phyloP scores from a whole-genome alignment of 768 basidiomycete species.

The Zangia roseola region DNA sequence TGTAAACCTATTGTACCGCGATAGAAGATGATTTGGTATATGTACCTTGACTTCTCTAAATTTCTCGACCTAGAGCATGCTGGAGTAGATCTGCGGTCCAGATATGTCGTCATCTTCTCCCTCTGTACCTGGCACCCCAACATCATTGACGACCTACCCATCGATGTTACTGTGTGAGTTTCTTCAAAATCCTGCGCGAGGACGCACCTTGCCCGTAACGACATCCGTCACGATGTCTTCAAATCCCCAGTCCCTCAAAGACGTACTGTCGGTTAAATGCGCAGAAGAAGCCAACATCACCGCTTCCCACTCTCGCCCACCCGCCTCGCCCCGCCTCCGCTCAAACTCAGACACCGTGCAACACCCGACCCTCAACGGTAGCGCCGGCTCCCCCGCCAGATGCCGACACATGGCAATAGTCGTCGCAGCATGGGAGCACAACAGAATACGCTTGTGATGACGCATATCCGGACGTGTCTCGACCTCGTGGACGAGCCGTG shows the following conservation, averaged over 20 bases:
- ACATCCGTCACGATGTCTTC: conserved; percentile 58
- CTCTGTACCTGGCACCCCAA: conserved; percentile 68
- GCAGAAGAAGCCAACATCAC: conserved; percentile 50
- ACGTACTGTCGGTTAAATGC: conserved; percentile 54
- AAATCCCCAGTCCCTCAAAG: conserved; percentile 77
- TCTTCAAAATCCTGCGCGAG: background rate
- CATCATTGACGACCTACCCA: conserved; percentile 64
- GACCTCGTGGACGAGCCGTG: conserved; percentile 49
- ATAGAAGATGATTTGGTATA: no score
- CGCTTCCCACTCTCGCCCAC: conserved; percentile 46
- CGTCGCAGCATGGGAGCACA: conserved; percentile 78
- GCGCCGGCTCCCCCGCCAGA: conserved; percentile 50
- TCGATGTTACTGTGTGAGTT: conserved; percentile 1
- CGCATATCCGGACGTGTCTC: conserved; percentile 41
- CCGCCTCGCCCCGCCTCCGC: conserved; percentile 28
- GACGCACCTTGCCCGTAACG: conserved; percentile 56
- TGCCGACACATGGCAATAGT: conserved; percentile 62
- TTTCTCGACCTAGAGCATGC: conserved; percentile 14
- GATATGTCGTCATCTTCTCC: conserved; percentile 53
- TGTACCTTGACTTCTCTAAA: background rate
- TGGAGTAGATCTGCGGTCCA: conserved; percentile 44
- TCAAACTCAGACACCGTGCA: conserved; percentile 65
- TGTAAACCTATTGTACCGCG: background rate
- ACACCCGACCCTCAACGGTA: conserved; percentile 68
- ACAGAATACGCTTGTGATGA: conserved; percentile 50